These are phyloP conservation scores for Trametes versicolor DNA, from an alignment of 1,284 basidiomycete genomes.

Conservation along the genomic window DNA sequence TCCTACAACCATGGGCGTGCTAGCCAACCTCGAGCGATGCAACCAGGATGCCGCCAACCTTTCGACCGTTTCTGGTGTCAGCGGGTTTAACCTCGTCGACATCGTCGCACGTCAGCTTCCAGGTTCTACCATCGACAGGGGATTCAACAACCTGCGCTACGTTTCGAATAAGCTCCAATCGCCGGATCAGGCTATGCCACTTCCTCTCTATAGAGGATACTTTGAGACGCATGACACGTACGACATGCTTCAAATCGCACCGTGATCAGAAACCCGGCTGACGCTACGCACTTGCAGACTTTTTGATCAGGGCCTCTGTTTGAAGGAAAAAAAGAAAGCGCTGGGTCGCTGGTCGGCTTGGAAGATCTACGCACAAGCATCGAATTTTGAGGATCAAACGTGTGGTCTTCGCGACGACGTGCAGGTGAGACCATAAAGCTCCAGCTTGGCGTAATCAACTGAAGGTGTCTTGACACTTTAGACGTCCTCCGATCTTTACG, in stretches of 20 bases:
- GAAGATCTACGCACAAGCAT: background rate
- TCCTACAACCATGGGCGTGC: background rate
- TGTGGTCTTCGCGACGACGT: background rate
- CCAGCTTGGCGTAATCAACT: background rate
- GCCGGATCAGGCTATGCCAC: background rate
- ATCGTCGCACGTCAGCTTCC: background rate
- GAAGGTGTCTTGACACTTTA: background rate
- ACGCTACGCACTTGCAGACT: background rate
- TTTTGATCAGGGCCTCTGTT: background rate
- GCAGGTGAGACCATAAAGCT: background rate
- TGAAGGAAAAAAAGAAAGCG: background rate
- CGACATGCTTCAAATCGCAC: background rate
- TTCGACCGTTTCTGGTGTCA: background rate
- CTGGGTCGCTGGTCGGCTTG: background rate
- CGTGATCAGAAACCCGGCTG: background rate
- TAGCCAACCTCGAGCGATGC: background rate
- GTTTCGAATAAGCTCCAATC: background rate
- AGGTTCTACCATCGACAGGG: background rate
- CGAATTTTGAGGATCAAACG: background rate
- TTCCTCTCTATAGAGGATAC: background rate
- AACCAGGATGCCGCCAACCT: background rate
- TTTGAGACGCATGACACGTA: background rate
- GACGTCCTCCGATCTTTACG: background rate
- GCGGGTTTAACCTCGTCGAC: background rate
- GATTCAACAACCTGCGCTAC: background rate